Percentiles rank a stretch among this genome's conserved stretches.
These are phyloP conservation scores for Potentilla sterilis DNA, from an alignment of 306 rosid genomes.

Conservation along the genomic window DNA sequence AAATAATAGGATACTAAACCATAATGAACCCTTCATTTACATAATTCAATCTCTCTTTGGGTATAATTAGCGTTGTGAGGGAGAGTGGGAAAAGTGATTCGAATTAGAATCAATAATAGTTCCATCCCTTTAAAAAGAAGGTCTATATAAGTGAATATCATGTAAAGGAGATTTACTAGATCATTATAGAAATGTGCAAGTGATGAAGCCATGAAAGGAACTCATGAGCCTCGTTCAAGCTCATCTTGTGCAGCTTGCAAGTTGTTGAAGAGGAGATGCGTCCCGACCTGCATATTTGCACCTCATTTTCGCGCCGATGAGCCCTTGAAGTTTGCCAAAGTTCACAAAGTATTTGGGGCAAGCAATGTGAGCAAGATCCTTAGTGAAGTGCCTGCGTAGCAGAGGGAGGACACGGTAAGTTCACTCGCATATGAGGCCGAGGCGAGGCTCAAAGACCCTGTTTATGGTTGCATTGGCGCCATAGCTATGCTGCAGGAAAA, in stretches of 20 bases:
- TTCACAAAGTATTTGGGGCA: conserved; percentile 94
- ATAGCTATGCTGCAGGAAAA: conserved; percentile 65
- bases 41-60: not conserved
- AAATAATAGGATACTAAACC: not conserved
- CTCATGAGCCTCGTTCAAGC: conserved; percentile 71
- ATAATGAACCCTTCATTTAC: not conserved
- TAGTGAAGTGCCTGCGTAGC: conserved; percentile 72
- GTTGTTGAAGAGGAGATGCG: conserved; percentile 74
- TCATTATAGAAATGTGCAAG: conserved; percentile 3
- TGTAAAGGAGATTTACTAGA: not conserved
- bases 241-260: conserved; percentile 98
- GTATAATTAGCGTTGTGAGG: not conserved
- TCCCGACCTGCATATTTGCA: conserved; percentile 75
- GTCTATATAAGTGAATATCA: conserved; percentile 35
- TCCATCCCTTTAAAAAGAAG: not conserved
- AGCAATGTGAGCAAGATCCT: conserved; percentile 96
- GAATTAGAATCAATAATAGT: not conserved
- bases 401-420: conserved; percentile 77
- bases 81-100: not conserved
- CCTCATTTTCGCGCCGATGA: conserved; percentile 82
- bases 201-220: conserved; percentile 50
- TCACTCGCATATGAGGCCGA: conserved; percentile 87
- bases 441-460: conserved; percentile 80
- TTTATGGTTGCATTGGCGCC: conserved; percentile 95
- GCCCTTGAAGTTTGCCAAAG: conserved; percentile 75